Evolutionary conservation across 495 filamentous ascomycete species (phyloP).

Genomic region (Penicillium manginii): DNA sequence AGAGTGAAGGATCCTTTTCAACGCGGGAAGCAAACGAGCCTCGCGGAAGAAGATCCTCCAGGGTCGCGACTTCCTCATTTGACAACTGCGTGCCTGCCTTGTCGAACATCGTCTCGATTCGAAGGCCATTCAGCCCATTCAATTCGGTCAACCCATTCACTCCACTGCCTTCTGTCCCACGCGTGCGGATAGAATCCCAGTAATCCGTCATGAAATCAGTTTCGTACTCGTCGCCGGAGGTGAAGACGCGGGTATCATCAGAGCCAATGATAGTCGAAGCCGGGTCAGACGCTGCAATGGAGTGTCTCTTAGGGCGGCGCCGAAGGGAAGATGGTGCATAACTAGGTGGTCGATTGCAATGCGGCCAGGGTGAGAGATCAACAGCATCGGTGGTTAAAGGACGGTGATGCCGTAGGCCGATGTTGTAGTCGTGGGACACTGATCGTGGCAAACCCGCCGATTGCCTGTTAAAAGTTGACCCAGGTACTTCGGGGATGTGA

Average conservation of each 20-base stretch:
- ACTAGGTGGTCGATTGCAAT: conserved; percentile 18
- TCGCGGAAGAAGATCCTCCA: conserved; percentile 54
- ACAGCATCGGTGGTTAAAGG: conserved; percentile 37
- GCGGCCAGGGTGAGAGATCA: conserved; percentile 32
- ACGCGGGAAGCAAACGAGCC: conserved; percentile 43
- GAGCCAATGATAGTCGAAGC: conserved; percentile 83
- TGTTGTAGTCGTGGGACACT: conserved; percentile 32
- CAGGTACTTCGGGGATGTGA: conserved; percentile 24
- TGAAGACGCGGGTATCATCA: conserved; percentile 77
- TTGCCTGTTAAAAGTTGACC: conserved; percentile 13
- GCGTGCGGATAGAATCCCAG: conserved; percentile 88
- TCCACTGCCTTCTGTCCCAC: conserved; percentile 66
- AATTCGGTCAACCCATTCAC: conserved; percentile 58
- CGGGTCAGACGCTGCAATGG: conserved; percentile 65
- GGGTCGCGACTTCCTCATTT: conserved; percentile 60
- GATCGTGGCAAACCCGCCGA: conserved; percentile 25
- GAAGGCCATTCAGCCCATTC: conserved; percentile 57
- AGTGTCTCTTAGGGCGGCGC: conserved; percentile 48
- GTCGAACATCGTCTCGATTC: conserved; percentile 88
- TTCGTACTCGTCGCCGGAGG: conserved; percentile 82
- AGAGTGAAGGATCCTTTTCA: conserved; percentile 33
- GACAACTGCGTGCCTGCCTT: conserved; percentile 62
- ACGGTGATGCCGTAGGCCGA: conserved; percentile 26
- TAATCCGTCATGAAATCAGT: conserved; percentile 87
- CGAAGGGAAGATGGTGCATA: conserved; percentile 34